A percentile compares a stretch with the other conserved stretches of the same genome.
phyloP scores from a whole-genome alignment of 192 early-diverging fungal genomes.

The Martensiomyces pterosporus region DNA sequence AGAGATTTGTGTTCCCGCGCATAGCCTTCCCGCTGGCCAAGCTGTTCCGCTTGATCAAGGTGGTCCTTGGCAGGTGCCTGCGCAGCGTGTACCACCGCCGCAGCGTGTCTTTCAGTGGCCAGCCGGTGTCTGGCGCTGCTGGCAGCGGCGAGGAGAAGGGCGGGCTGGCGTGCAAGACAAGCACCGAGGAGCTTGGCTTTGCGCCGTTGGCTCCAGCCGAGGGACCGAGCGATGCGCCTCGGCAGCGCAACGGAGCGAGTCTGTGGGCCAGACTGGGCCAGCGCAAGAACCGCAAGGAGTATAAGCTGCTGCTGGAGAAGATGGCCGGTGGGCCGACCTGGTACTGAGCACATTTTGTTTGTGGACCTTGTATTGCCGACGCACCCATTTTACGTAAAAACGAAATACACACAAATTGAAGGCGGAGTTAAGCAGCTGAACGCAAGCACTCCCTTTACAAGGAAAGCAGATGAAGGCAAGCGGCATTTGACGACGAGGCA shows the following conservation, averaged over 20 bases:
- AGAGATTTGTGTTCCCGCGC: conserved; percentile 34
- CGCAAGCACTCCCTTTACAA: too few species aligned
- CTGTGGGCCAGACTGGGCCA: conserved; percentile 29
- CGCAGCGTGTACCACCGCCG: not conserved
- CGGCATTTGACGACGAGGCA: too few species aligned
- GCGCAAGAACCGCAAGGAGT: conserved; percentile 27
- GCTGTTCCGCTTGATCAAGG: conserved; percentile 3
- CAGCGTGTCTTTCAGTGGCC: too few species aligned
- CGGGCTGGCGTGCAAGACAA: not conserved
- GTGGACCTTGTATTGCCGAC: not conserved
- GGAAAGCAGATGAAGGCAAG: too few species aligned
- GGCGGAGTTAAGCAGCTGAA: too few species aligned
- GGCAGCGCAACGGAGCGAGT: not conserved
- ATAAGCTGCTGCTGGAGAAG: conserved; percentile 21
- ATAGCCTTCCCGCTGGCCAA: conserved; percentile 30
- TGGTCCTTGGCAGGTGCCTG: conserved; percentile 1
- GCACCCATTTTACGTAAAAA: too few species aligned
- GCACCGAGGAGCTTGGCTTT: not conserved
- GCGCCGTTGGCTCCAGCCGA: not conserved
- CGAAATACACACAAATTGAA: too few species aligned
- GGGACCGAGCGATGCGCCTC: too few species aligned
- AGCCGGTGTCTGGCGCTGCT: not conserved
- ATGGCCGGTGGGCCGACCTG: conserved; percentile 18
- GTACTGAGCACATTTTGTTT: conserved; percentile 9
- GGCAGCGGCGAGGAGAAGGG: not conserved